A percentile compares a stretch with the other conserved stretches of the same genome.
phyloP scores from a whole-genome alignment of 768 basidiomycete species.

The Mycena crocata region DNA sequence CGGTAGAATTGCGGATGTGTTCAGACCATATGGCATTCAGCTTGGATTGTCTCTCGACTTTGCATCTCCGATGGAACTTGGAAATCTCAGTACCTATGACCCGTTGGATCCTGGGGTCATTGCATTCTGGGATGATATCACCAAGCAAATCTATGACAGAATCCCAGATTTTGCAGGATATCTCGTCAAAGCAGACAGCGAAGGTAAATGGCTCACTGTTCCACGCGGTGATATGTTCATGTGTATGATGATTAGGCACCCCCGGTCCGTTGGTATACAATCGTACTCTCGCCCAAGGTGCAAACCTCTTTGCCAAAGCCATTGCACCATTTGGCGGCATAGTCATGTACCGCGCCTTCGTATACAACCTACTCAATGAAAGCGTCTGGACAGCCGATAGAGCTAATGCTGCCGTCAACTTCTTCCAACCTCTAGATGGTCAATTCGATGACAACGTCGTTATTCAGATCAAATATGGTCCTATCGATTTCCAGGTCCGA shows the following conservation, averaged over 20 bases:
- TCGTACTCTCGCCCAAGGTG: conserved; percentile 31
- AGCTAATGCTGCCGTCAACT: conserved; percentile 32
- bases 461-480: conserved; percentile 33
- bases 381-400: conserved; percentile 29
- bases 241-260: conserved; percentile 22
- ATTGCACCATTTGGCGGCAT: conserved; percentile 27
- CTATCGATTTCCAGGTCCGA: conserved; percentile 33
- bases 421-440: conserved; percentile 31
- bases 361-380: conserved; percentile 32
- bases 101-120: conserved; percentile 30
- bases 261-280: conserved; percentile 33
- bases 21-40: conserved; percentile 30
- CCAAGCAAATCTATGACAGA: conserved; percentile 25
- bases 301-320: conserved; percentile 31
- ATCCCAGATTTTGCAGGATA: conserved; percentile 33
- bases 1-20: conserved; percentile 30
- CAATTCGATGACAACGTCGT: conserved; percentile 33
- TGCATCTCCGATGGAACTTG: conserved; percentile 30
- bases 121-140: conserved; percentile 28
- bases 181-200: conserved; percentile 33
- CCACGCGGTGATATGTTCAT: conserved; percentile 16
- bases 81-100: conserved; percentile 30
- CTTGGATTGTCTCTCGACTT: conserved; percentile 31
- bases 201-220: conserved; percentile 22
- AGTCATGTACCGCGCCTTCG: conserved; percentile 34